Evolutionary conservation across 1,139 yeast genomes (phyloP).

Genomic region (Blastobotrys serpentis): DNA sequence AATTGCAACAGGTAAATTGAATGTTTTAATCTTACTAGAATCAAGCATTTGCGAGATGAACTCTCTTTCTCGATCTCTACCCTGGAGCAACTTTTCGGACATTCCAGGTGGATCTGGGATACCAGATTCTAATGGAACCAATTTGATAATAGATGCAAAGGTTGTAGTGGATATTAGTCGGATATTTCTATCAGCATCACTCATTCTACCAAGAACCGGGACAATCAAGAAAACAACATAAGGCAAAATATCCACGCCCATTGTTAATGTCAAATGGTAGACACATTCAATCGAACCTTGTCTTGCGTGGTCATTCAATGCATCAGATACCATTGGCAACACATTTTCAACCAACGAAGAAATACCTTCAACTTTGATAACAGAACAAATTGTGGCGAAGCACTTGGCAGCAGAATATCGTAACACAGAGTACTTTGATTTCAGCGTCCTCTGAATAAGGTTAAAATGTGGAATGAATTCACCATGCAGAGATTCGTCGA

Average conservation of each 20-base stretch:
- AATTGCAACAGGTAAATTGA: slow-evolving; percentile 84
- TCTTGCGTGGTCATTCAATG: slow-evolving; percentile 70
- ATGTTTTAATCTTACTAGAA: slow-evolving; percentile 86
- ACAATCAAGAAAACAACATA: slow-evolving; percentile 94
- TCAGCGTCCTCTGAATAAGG: slow-evolving; percentile 58
- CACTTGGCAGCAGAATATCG: slow-evolving; percentile 91
- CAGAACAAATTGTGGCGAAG: slow-evolving; percentile 77
- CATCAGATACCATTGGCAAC: slow-evolving; percentile 78
- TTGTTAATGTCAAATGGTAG: slow-evolving; percentile 75
- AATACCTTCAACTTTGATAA: slow-evolving; percentile 70
- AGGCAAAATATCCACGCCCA: slow-evolving; percentile 90
- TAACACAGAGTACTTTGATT: slow-evolving; percentile 71
- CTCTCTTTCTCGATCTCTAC: slow-evolving; percentile 91
- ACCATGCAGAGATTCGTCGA: slow-evolving; percentile 51
- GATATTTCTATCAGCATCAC: slow-evolving; percentile 89
- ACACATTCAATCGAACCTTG: slow-evolving; percentile 95
- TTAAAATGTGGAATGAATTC: slow-evolving; percentile 51
- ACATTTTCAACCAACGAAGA: slow-evolving; percentile 75
- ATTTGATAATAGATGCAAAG: slow-evolving; percentile 91
- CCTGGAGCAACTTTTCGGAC: slow-evolving; percentile 79
- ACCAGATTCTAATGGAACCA: slow-evolving; percentile 97
- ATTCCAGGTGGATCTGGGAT: slow-evolving; percentile 94
- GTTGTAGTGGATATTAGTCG: slow-evolving; percentile 91
- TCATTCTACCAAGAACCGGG: slow-evolving; percentile 96
- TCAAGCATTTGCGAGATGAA: slow-evolving; percentile 98